Evolutionary conservation across 1,284 basidiomycete genomes (phyloP), one percentile per base, ranked within the genome.

Genomic region (Heimioporus punctisporus): DNA sequence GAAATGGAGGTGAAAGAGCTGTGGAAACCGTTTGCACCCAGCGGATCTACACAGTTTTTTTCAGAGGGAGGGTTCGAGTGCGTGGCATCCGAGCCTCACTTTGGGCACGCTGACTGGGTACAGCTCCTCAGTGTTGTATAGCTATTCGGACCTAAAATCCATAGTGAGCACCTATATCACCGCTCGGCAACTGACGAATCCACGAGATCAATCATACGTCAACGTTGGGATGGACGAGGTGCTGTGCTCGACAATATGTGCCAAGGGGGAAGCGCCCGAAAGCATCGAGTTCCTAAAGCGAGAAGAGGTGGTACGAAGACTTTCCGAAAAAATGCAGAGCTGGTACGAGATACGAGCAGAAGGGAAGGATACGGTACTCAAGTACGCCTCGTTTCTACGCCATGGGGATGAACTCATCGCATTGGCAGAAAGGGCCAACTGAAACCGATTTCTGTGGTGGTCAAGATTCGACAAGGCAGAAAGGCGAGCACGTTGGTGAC

Each of bases 401-500:
- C 25, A 10, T 26, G 24, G 9, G 21, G 14, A 23, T 26, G 23
- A 31, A 37, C 27, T 61, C 17, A 60, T 48, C 24, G 17, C 14
- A 17, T 39, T 23, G 39, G 27, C 62, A 94, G 92, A 74, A 95
- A 95, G 71, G 93, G 93, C 14, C 70, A 76, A 12, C 69, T 93
- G 44, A 83, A 82, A 50, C 85, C 90, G 0, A 82, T 96, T 46
- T 80, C 81, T 8, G 79, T 96, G 21, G 69, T 76, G 6, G 79
- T 84, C 50, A 94, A 92, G 73, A 74, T 84, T 21, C 79, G 92
- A 24, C 88, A 91, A 66, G 90, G 92, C 6, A 78, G 87, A 44
- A 90, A 92, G 71, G 83, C 85, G 24, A 85, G 83, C 48, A 97
- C 94, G 5, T 74, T 90, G 46, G 78, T 95, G 43, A 85, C 85